A percentile compares a stretch with the other conserved stretches of the same genome.
These are phyloP conservation scores for Aegilops bicornis DNA, from an alignment of 176 grass and related monocot species.

Conservation along the genomic window DNA sequence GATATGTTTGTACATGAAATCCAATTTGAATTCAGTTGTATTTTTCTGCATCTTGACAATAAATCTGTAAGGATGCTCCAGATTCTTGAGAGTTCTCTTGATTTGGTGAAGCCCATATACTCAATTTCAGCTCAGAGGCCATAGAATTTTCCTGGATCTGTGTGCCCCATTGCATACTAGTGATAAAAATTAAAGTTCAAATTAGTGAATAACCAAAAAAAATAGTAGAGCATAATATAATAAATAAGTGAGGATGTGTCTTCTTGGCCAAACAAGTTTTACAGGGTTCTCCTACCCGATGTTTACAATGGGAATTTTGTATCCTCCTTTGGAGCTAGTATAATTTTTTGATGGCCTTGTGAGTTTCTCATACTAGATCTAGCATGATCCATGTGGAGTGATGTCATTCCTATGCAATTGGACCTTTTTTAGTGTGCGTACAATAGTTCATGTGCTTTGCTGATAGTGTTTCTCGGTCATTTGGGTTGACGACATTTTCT, in stretches of 20 bases:
- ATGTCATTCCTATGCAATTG: not conserved
- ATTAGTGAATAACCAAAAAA: not conserved
- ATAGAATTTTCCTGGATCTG: not conserved
- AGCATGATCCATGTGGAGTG: not conserved
- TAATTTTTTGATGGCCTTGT: not conserved
- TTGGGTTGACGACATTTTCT: no score
- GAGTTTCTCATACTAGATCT: not conserved
- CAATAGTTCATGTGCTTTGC: not conserved
- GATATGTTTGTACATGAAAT: slow-evolving; percentile 22
- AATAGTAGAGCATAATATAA: not conserved
- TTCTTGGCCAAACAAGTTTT: not conserved
- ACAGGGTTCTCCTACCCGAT: not conserved
- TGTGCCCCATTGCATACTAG: slow-evolving; percentile 2
- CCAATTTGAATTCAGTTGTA: not conserved
- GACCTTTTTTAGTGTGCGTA: not conserved
- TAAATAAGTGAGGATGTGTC: not conserved
- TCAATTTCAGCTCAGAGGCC: slow-evolving; percentile 32
- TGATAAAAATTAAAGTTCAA: not conserved
- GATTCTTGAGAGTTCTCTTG: no score
- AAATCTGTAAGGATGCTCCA: slow-evolving; percentile 15
- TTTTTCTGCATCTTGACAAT: not conserved
- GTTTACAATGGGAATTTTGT: not conserved
- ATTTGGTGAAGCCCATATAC: not conserved
- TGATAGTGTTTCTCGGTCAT: no score
- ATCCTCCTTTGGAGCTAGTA: not conserved